A percentile compares a stretch with the other conserved stretches of the same genome.
phyloP scores from a whole-genome alignment of 192 early-diverging fungal species.

The Coemansia sp. region DNA sequence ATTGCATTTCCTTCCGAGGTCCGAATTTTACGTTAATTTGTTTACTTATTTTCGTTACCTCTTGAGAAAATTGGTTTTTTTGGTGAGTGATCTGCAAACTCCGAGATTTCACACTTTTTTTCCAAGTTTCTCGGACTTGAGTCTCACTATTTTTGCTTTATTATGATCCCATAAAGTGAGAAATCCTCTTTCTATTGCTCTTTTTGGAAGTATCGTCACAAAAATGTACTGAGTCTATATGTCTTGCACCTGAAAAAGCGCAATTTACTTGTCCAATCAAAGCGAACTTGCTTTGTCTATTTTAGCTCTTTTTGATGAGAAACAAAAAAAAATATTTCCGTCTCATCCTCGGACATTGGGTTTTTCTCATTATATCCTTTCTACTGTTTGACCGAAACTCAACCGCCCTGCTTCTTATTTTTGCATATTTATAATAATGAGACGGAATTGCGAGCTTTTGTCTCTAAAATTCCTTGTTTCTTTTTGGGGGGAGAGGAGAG shows the following conservation, averaged over 20 bases:
- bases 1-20: conserved; percentile 11
- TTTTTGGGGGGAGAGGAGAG: no score
- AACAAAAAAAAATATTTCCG: no score
- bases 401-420: not conserved
- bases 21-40: not conserved
- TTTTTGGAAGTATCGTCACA: no score
- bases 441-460: no score
- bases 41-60: not conserved
- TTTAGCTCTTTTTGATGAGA: not conserved
- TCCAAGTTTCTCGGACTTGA: not conserved
- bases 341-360: not conserved
- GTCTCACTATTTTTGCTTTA: no score
- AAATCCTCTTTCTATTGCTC: no score
- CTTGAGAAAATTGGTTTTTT: not conserved
- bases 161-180: conserved; percentile 9
- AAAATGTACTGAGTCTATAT: no score
- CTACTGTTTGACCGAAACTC: not conserved
- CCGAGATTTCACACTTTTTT: conserved; percentile 6
- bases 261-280: not conserved
- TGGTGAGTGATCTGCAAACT: conserved; percentile 13
- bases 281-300: not conserved
- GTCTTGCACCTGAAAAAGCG: not conserved
- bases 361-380: not conserved
- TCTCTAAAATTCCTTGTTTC: no score
- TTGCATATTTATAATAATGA: no score